Conservation (phyloP, 441 rosid species). For the Biscutella laevigata region DNA sequence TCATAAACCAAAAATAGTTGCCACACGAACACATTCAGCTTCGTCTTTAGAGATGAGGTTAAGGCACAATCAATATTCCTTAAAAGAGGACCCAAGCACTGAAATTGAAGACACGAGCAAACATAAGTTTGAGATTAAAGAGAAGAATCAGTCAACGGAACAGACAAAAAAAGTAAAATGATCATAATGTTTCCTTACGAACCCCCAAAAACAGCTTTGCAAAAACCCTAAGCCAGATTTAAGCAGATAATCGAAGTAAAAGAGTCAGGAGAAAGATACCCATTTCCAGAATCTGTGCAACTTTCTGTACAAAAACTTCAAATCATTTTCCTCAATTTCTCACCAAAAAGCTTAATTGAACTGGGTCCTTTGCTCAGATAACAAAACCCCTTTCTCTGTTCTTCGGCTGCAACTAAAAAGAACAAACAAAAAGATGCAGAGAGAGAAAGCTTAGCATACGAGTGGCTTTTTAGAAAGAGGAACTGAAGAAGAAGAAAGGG, state of each 20-base stretch:
- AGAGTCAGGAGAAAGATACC: conserved; percentile 65
- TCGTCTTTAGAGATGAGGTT: conserved; percentile 1
- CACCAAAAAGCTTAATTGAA: conserved; percentile 33
- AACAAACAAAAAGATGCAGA: too few relatives aligned
- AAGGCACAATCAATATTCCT: conserved; percentile 17
- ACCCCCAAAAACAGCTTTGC: too few relatives aligned
- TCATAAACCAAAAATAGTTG: conserved; percentile 20
- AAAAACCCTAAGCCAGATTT: conserved; percentile 27
- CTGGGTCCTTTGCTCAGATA: conserved; percentile 33
- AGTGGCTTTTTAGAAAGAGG: conserved; percentile 27
- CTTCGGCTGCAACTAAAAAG: conserved; percentile 26
- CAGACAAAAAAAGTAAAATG: conserved; percentile 27
- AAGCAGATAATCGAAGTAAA: conserved; percentile 45
- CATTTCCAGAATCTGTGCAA: conserved; percentile 68
- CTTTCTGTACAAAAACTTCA: conserved; percentile 42
- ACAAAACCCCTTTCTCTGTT: conserved; percentile 21
- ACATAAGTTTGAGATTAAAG: not conserved
- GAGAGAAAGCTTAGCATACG: conserved; percentile 19
- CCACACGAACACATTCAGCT: conserved; percentile 31
- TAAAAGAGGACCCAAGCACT: too few relatives aligned
- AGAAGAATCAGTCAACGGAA: conserved; percentile 51
- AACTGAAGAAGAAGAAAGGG: conserved; percentile 17
- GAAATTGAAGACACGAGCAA: conserved; percentile 2
- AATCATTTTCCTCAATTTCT: conserved; percentile 33
- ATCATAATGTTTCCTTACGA: conserved; percentile 14